A percentile compares a stretch with the other conserved stretches of the same genome.
These are phyloP conservation scores for Allodekkera sacchari DNA, from an alignment of 805 yeast genomes.

Conservation along the genomic window DNA sequence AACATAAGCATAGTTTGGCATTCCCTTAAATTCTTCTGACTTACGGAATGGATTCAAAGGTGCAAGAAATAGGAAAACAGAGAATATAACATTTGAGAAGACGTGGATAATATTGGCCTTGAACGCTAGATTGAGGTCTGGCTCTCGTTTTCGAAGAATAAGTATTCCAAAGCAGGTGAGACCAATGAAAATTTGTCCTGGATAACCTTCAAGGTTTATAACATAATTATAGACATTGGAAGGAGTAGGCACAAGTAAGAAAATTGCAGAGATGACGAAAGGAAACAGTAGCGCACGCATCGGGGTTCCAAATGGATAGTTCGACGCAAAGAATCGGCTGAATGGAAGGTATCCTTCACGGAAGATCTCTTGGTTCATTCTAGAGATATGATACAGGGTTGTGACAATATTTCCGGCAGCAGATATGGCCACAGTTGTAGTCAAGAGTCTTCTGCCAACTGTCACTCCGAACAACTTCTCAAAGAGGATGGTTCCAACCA, in stretches of 20 bases:
- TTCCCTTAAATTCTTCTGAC: slow-evolving; percentile 23
- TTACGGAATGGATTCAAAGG: slow-evolving; percentile 38
- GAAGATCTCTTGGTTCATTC: slow-evolving; percentile 50
- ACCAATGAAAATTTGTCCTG: slow-evolving; percentile 39
- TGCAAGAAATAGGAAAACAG: slow-evolving; percentile 40
- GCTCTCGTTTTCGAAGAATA: slow-evolving; percentile 43
- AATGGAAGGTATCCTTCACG: slow-evolving; percentile 48
- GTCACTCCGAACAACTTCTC: slow-evolving; percentile 41
- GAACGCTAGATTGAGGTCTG: slow-evolving; percentile 41
- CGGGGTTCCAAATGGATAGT: slow-evolving; percentile 48
- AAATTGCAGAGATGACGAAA: slow-evolving; percentile 29
- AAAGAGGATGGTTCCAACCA: slow-evolving; percentile 45
- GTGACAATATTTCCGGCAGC: slow-evolving; percentile 52
- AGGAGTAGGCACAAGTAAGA: slow-evolving; percentile 34
- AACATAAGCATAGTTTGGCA: slow-evolving; percentile 43
- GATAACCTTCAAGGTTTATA: slow-evolving; percentile 44
- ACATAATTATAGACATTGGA: slow-evolving; percentile 46
- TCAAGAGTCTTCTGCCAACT: slow-evolving; percentile 38
- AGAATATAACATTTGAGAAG: slow-evolving; percentile 33
- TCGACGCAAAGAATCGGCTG: slow-evolving; percentile 43
- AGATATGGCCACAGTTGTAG: slow-evolving; percentile 42
- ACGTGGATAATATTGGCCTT: slow-evolving; percentile 44
- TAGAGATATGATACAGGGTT: slow-evolving; percentile 42
- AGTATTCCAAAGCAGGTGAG: slow-evolving; percentile 51
- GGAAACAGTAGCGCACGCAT: slow-evolving; percentile 30